phyloP scores from a whole-genome alignment of 1,284 basidiomycete species.

The Caloboletus inedulis region DNA sequence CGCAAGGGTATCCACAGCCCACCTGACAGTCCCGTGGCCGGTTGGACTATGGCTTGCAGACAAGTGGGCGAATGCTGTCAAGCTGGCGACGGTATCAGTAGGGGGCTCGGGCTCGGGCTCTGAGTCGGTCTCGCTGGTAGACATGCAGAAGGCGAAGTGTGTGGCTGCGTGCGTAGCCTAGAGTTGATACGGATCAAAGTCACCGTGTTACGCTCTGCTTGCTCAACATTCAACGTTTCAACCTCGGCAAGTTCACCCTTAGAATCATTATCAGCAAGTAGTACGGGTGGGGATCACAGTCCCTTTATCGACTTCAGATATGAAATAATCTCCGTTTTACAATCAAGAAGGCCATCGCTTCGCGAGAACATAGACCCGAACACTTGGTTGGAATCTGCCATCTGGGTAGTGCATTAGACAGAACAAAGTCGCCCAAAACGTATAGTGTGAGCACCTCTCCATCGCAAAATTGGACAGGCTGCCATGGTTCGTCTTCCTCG shows the following conservation, averaged over 20 bases:
- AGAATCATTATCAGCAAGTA: not conserved
- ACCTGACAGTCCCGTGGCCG: slow-evolving; percentile 15
- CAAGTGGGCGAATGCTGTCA: slow-evolving; percentile 18
- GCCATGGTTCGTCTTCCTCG: slow-evolving; percentile 75
- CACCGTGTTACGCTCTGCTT: not conserved
- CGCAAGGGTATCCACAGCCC: slow-evolving; percentile 26
- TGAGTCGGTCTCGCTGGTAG: slow-evolving; percentile 42
- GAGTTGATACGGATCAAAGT: not conserved
- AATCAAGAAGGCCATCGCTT: slow-evolving; percentile 49
- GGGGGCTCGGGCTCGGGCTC: slow-evolving; percentile 33
- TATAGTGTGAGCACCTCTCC: slow-evolving; percentile 44
- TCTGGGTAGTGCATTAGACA: slow-evolving; percentile 39
- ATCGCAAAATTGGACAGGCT: slow-evolving; percentile 60
- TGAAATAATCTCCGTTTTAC: slow-evolving; percentile 56
- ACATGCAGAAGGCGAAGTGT: slow-evolving; percentile 20
- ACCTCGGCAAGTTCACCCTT: not conserved
- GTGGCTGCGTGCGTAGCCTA: not conserved
- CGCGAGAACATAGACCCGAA: slow-evolving; percentile 66
- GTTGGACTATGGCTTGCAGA: slow-evolving; percentile 11
- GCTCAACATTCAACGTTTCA: not conserved
- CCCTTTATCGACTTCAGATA: slow-evolving; percentile 62
- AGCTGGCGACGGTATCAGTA: slow-evolving; percentile 13
- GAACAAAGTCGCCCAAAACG: slow-evolving; percentile 3
- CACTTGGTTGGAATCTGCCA: slow-evolving; percentile 49
- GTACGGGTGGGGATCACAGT: slow-evolving; percentile 36